Evolutionary conservation across 352 stramenopile species (phyloP), one percentile per base, ranked within the genome.

Genomic region (Pythium aquatile): DNA sequence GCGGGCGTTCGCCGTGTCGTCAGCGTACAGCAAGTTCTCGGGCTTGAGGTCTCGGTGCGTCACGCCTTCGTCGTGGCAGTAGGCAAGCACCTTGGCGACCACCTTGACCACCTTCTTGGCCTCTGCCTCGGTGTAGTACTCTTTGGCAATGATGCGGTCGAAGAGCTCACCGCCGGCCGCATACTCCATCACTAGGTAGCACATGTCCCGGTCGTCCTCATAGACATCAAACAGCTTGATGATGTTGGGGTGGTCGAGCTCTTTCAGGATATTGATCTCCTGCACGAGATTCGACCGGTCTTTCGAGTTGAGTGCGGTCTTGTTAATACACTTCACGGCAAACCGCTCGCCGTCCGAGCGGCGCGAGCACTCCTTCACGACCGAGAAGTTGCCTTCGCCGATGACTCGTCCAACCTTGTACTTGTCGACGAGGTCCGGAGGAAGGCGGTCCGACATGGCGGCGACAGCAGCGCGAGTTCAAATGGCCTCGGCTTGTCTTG

Each of bases 11-110:
- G 97, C 83, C 17, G 76, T 87, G 28, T 84, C 77, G 69, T 88
- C 77, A 7, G 82, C 69, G 55, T 98, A 93, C 29, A 99, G 75
- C 39, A 99, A 73, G 74, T 99, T 99, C 78, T 99, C 94, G 13
- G 97, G 95, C 71, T 99, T 99, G 57, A 99, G 82, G 72, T 99
- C 96, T n/a, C 94, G 88, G 48, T 98, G 96, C 13, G 97, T 96
- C 63, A 99, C 88, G 49, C 91, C 79, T 61, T 79, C 58, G 7
- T 65, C 63, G 75, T 98, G 93, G 70, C 88, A 97, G 70, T 97
- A 96, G 0, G 72, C 67, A 17, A 98, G 73, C 28, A 91, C 90
- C 48, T 94, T 88, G 30, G 85, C 83, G 46, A 98, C 82, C 64
- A 90, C 73, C 70, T 93, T 84, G 79, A 98, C 69, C 44, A 93